A percentile compares a stretch with the other conserved stretches of the same genome.
These are phyloP conservation scores for Lumnitzera racemosa DNA, from an alignment of 345 rosid species.

Conservation along the genomic window DNA sequence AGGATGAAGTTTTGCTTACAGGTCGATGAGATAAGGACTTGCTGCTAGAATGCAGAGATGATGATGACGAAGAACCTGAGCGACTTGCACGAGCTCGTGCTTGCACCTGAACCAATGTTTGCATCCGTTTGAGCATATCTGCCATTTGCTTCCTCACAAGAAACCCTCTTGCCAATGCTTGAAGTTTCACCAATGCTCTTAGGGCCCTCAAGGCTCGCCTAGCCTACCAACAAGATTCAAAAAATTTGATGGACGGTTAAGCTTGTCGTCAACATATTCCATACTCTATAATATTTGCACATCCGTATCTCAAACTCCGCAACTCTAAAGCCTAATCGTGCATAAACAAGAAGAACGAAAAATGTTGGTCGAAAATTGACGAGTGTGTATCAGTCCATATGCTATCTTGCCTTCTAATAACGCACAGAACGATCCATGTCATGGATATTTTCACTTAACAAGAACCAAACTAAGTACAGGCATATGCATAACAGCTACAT, in stretches of 20 bases:
- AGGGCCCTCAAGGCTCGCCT: slow-evolving; percentile 87
- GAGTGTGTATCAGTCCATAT: too few relatives aligned
- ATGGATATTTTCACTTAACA: too few relatives aligned
- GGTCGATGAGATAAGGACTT: slow-evolving; percentile 37
- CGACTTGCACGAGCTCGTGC: slow-evolving; percentile 77
- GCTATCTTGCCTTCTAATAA: too few relatives aligned
- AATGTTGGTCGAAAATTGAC: too few relatives aligned
- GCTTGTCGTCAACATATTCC: background rate
- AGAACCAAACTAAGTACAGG: too few relatives aligned
- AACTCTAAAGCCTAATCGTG: too few relatives aligned
- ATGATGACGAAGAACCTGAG: slow-evolving; percentile 24
- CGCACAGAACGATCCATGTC: too few relatives aligned
- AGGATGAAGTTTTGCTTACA: slow-evolving; percentile 22
- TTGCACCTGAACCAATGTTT: slow-evolving; percentile 65
- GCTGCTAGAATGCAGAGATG: slow-evolving; percentile 41
- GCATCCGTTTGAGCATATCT: slow-evolving; percentile 81
- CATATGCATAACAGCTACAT: too few relatives aligned
- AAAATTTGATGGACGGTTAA: too few relatives aligned
- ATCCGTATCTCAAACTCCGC: too few relatives aligned
- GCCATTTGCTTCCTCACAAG: slow-evolving; percentile 83
- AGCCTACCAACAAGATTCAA: slow-evolving; percentile 37
- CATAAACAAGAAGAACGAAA: too few relatives aligned
- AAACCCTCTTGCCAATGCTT: slow-evolving; percentile 88
- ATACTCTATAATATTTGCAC: background rate
- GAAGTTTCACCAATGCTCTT: slow-evolving; percentile 90